Percentiles rank a stretch among this genome's conserved stretches.
Evolutionary conservation across 192 early-diverging fungal genomes (phyloP).

Genomic region (Entomortierella lignicola): DNA sequence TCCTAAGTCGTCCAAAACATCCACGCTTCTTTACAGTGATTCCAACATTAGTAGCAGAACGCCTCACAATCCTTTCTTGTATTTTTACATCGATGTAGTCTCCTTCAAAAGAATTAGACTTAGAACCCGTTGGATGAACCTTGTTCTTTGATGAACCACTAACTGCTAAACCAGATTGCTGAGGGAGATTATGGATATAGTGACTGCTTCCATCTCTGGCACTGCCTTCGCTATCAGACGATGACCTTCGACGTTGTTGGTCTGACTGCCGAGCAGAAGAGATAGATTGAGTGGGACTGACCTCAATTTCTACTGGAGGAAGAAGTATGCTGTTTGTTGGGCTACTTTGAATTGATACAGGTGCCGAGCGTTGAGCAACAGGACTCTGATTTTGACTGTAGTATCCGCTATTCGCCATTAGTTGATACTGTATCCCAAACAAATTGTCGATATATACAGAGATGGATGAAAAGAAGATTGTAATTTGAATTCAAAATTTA

Average conservation of each 20-base stretch:
- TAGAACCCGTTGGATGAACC: not conserved
- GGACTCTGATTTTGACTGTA: conserved; percentile 17
- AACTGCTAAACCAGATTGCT: not conserved
- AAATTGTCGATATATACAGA: no score
- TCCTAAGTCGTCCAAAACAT: conserved; percentile 31
- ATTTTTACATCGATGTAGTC: not conserved
- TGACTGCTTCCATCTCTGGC: not conserved
- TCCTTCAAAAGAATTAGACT: not conserved
- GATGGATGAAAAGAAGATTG: no score
- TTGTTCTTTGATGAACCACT: not conserved
- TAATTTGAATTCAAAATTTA: not conserved
- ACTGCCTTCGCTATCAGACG: not conserved
- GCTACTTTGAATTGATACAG: conserved; percentile 5
- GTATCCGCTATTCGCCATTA: not conserved
- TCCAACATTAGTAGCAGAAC: conserved; percentile 14
- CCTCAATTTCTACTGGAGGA: conserved; percentile 37
- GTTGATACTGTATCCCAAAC: no score
- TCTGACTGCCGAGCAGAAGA: conserved; percentile 4
- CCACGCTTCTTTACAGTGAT: conserved; percentile 14
- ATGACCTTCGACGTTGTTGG: not conserved
- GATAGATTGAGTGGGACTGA: conserved; percentile 16
- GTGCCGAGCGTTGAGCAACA: not conserved
- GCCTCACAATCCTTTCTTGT: conserved; percentile 1
- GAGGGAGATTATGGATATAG: not conserved
- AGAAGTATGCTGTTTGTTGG: conserved; percentile 33